Conservation (phyloP, 495 filamentous ascomycete genomes). For the Clohesyomyces aquaticus region DNA sequence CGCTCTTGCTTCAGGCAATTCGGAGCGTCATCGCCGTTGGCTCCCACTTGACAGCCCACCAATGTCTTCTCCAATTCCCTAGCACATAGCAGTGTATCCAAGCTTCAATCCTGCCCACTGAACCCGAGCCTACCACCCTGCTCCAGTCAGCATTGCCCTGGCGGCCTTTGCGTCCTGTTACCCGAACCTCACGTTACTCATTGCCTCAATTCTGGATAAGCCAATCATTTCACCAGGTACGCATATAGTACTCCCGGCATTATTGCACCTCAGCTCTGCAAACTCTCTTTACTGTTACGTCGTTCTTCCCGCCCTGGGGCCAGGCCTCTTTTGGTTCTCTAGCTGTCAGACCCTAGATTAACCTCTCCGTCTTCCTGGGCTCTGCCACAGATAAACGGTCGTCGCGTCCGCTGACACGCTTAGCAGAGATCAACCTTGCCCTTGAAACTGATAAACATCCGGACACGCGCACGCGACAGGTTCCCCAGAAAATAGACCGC, state of each 20-base stretch:
- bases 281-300: slow-evolving; percentile 25
- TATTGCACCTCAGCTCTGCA: slow-evolving; percentile 22
- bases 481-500: slow-evolving; percentile 34
- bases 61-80: slow-evolving; percentile 25
- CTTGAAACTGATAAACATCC: slow-evolving; percentile 22
- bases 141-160: slow-evolving; percentile 29
- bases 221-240: slow-evolving; percentile 36
- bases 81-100: background rate
- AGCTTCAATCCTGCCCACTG: slow-evolving; percentile 11
- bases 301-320: slow-evolving; percentile 24
- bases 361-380: slow-evolving; percentile 15
- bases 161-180: slow-evolving; percentile 20
- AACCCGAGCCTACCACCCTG: slow-evolving; percentile 4
- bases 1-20: slow-evolving; percentile 20
- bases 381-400: slow-evolving; percentile 26
- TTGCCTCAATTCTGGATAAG: slow-evolving; percentile 24
- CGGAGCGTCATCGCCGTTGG: slow-evolving; percentile 12
- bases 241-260: slow-evolving; percentile 37
- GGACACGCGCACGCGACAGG: slow-evolving; percentile 33
- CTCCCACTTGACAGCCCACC: slow-evolving; percentile 2
- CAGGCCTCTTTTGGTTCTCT: slow-evolving; percentile 15
- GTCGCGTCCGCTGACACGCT: slow-evolving; percentile 32
- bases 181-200: slow-evolving; percentile 25
- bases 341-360: slow-evolving; percentile 15
- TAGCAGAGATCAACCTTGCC: slow-evolving; percentile 25